phyloP scores from a whole-genome alignment of 331 rosid species.

The Pyracantha coccinea region DNA sequence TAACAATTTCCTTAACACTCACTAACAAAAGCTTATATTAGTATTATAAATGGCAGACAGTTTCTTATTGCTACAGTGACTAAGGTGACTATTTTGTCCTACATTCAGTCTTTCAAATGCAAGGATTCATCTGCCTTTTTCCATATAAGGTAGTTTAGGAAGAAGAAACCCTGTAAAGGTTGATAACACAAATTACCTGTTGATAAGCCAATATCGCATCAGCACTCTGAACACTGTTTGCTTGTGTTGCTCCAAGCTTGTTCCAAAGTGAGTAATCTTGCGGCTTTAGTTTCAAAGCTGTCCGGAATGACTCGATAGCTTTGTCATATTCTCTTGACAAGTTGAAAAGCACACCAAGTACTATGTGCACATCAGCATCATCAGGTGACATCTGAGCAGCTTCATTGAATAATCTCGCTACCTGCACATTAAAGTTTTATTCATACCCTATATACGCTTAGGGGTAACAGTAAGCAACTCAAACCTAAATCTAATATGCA shows the following conservation, averaged over 20 bases:
- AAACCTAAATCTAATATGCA: not conserved
- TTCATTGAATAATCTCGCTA: conserved; percentile 72
- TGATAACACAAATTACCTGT: conserved; percentile 43
- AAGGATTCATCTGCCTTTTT: not conserved
- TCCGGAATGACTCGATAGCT: conserved; percentile 79
- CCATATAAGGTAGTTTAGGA: not conserved
- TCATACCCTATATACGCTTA: not conserved
- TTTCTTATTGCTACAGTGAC: not conserved
- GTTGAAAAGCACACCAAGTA: conserved; percentile 89
- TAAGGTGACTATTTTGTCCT: not conserved
- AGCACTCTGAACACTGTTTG: conserved; percentile 95
- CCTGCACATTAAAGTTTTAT: conserved; percentile 38
- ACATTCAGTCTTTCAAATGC: not conserved
- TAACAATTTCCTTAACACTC: not conserved
- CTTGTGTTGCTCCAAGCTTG: conserved; percentile 99
- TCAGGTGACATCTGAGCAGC: conserved; percentile 88
- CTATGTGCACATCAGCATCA: conserved; percentile 93
- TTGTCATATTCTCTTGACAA: conserved; percentile 88
- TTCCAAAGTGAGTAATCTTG: conserved; percentile 98
- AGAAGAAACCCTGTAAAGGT: not conserved
- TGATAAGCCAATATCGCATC: conserved; percentile 97
- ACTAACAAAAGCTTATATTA: not conserved
- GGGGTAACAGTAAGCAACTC: not conserved
- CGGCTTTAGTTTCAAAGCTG: conserved; percentile 85
- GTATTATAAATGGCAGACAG: not conserved